Conservation (phyloP, 495 filamentous ascomycete species). For the Massariosphaeria phaeospora region DNA sequence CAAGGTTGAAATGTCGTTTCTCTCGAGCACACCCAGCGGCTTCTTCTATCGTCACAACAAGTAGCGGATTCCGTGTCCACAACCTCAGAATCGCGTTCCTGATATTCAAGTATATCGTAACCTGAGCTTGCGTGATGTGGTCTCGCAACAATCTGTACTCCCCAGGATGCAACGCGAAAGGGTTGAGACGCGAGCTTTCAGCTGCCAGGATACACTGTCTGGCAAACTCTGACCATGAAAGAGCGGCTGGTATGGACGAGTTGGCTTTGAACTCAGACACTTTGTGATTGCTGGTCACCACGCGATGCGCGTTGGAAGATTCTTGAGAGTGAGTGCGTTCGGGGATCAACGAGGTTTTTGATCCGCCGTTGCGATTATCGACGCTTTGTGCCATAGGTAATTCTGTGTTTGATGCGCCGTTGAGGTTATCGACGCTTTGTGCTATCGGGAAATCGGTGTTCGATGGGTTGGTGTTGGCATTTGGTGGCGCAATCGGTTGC, state of each 20-base stretch:
- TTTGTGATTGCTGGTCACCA: conserved; percentile 4
- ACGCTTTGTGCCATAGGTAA: background rate
- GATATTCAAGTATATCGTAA: conserved; percentile 95
- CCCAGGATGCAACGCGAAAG: conserved; percentile 78
- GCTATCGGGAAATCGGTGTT: conserved; percentile 5
- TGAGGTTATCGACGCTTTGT: background rate
- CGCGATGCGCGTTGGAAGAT: background rate
- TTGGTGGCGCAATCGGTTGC: background rate
- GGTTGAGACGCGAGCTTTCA: conserved; percentile 81
- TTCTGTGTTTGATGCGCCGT: background rate
- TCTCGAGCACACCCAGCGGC: conserved; percentile 90
- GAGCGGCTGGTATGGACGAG: conserved; percentile 67
- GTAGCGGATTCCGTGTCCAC: conserved; percentile 86
- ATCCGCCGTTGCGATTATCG: background rate
- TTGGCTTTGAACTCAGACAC: conserved; percentile 15
- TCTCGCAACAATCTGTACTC: conserved; percentile 76
- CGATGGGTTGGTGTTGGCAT: background rate
- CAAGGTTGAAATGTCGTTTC: conserved; percentile 82
- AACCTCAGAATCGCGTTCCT: conserved; percentile 89
- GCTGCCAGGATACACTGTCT: conserved; percentile 84
- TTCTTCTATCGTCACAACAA: conserved; percentile 80
- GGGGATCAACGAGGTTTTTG: conserved; percentile 19
- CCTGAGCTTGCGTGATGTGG: conserved; percentile 79
- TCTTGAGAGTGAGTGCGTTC: conserved; percentile 25
- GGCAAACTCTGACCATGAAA: conserved; percentile 70